These are phyloP conservation scores for Carex cristatella DNA, from an alignment of 176 grass and related monocot species.

Conservation along the genomic window DNA sequence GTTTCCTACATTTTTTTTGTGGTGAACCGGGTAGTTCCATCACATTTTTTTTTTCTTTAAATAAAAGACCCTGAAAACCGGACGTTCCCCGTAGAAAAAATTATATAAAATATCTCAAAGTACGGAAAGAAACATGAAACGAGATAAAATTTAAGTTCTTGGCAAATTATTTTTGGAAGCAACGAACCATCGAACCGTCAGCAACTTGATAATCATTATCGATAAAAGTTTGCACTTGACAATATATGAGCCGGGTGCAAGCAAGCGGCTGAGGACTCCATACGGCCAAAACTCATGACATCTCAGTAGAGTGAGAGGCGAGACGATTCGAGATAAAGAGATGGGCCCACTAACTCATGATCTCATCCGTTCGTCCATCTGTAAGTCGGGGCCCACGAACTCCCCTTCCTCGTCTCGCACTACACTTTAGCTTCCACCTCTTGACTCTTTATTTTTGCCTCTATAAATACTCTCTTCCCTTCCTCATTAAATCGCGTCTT, in stretches of 20 bases:
- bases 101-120: not conserved
- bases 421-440: conserved; percentile 1
- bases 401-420: not conserved
- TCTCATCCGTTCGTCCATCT: conserved; percentile 15
- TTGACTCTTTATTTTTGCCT: not conserved
- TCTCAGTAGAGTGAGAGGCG: not conserved
- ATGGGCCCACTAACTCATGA: not conserved
- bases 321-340: not conserved
- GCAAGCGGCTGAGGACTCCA: not conserved
- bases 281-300: conserved; percentile 12
- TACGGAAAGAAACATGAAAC: not conserved
- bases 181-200: not conserved
- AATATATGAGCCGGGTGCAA: not conserved
- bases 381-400: not conserved
- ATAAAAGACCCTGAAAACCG: no score
- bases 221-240: not conserved
- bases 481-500: not conserved
- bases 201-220: not conserved
- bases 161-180: not conserved
- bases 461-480: conserved; percentile 11
- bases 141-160: not conserved
- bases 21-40: not conserved
- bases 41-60: no score
- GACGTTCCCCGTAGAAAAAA: not conserved
- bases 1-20: not conserved